Base-by-base conservation (phyloP, 805 yeast species). In the Schwanniomyces vanrijiae region DNA sequence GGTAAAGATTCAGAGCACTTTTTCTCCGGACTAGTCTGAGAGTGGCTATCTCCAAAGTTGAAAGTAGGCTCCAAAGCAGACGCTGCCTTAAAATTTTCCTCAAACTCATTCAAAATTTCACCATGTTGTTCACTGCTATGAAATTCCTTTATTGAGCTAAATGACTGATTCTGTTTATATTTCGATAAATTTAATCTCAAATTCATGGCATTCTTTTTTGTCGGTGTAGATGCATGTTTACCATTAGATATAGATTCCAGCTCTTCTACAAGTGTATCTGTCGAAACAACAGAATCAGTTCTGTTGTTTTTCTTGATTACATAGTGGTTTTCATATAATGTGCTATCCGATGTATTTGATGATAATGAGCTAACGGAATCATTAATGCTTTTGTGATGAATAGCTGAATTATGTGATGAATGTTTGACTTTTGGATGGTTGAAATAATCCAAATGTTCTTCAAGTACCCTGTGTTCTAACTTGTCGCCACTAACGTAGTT, bases 241-340 rank as follows among this genome's bases (percentile, higher is more conserved):
- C 29, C 29, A 9, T 14, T 31, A 7, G 8, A 7, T 4, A 11
- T 18, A 26, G 45, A 4, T 31, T 31, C 35, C 35, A 31, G 20
- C 3, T 57, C 66, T n/a, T 65, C 69, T 13, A 66, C 68, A 34
- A 68, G 49, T 3, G 72, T 68, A 13, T 66, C 71, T 1, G 66
- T 60, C n/a, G 70, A 65, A 9, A 52, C 26, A 19, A 55, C 50
- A 26, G 55, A 52, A 28, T 53, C 60, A 29, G 50, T 60, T 43
- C 58, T 42, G 25, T 44, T 37, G 31, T 45, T 45, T 5, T 19
- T 37, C 20, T 33, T 43, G 1, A n/a, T 19, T 35, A 13, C 20
- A 14, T 20, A 31, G n/a, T 21, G 28, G 13, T 14, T 14, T 19
- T 48, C 48, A 35, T 40, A 48, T 13, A 48, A 19, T 19, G 51